Base-by-base conservation (phyloP, 2,329 filamentous ascomycete genomes). In the Rugonectria rugulosa region DNA sequence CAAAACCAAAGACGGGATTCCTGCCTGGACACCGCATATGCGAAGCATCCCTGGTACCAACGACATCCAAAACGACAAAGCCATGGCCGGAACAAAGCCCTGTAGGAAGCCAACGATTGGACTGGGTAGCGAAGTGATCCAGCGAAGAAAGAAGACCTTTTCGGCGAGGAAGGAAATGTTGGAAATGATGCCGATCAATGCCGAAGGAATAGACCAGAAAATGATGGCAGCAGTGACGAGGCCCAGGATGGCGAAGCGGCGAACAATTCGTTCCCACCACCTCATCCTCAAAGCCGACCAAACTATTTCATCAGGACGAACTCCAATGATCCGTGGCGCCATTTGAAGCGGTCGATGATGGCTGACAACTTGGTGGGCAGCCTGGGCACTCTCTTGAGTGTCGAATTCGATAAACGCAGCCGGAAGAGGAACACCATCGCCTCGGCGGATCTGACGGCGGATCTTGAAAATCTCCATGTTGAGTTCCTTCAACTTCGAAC, bases 371-470 rank as follows among this genome's bases (percentile, higher is more conserved):
- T 99, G 95, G 71, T 86, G 94, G 12, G 94, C 94, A 48, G 85
- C 82, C 73, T 99, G 93, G 12, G 95, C 95, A 52, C 91, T 89
- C 51, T 89, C 84, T 70, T 97, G 91, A 2, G 83, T 86, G 58
- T 85, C 81, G 68, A 98, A 99, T 71, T 98, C 93, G 61, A 99
- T 87, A 67, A 99, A 99, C 10, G 95, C 91, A 19, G 92, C 88
- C 12, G 88, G 86, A 26, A 92, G 79, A 59, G 86, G 83, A 57
- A 86, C 83, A 40, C 81, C 85, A 32, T 90, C 82, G 24, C 92
- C 88, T 57, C 90, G 82, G 0, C 90, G 88, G 47, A 89, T 88
- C 38, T 96, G 83, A 43, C 87, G 86, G 61, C 88, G 84, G 47
- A 97, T 85, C 72, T 96, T 89, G 57, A 66, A 72, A 24, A 79